Base-by-base conservation (phyloP, 768 basidiomycete species). In the Rhizopogon sp. region DNA sequence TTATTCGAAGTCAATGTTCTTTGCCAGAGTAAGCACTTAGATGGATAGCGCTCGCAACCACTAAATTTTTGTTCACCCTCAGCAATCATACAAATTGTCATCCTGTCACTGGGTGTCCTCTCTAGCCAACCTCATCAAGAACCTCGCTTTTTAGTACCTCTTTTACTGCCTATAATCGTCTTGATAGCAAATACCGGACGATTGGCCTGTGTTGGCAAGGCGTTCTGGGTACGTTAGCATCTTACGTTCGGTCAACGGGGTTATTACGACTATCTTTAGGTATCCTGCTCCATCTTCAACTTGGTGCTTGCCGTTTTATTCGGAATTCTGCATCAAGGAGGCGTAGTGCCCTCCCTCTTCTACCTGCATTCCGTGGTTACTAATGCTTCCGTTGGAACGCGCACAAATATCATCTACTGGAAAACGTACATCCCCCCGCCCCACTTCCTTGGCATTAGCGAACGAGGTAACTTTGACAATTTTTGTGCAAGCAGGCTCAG, bases 371-470 rank as follows among this genome's bases (percentile, higher is more conserved):
- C 65, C 8, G 40, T 42, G 13, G 56, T 73, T 28, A 44, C 28
- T 11, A 40, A 54, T 40, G 10, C 56, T 6, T 13, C 50, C 7
- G 1, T 58, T 16, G 45, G 22, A 40, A 52, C 53, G 11, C 56
- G 46, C 6, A 56, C 52, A n/a, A 56, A 55, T 11, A 28, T 73
- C 16, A 54, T 72, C 17, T 74, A 72, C 42, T 75, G 74, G 74
- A 75, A 72, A 58, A 75, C 71, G 3, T 75, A 74, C 53, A 71
- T 73, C 56, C 72, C 74, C 5, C 74, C 74, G 1, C 58, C 67
- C 39, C 70, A 74, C 56, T 51, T 75, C 16, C 68, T 75, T 20
- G 72, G 60, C 6, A 50, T 70, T 8, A 56, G 54, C 6, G 57
- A 52, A 50, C 42, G 35, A 52, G 68, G 73, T 71, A 52, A 2